Evolutionary conservation across 2,329 filamentous ascomycete species (phyloP).

Genomic region (Hypomyces rosellus): DNA sequence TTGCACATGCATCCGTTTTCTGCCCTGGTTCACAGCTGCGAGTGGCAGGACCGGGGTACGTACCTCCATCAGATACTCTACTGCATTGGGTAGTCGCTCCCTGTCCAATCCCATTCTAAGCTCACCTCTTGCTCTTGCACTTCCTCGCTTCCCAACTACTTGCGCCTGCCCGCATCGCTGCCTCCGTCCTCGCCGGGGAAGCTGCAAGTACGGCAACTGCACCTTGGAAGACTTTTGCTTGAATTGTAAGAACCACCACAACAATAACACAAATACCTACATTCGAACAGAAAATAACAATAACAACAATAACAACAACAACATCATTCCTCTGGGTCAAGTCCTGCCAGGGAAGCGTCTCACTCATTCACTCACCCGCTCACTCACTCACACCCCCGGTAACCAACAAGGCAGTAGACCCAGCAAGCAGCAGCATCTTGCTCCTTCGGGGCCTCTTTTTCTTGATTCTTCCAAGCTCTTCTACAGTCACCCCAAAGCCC

Average conservation of each 20-base stretch:
- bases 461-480: not conserved
- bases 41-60: too few relatives aligned
- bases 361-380: not conserved
- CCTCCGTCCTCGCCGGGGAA: too few relatives aligned
- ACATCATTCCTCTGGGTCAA: not conserved
- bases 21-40: not conserved
- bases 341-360: not conserved
- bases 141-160: too few relatives aligned
- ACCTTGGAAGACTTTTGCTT: not conserved
- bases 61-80: too few relatives aligned
- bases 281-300: not conserved
- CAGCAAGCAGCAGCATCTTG: not conserved
- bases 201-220: not conserved
- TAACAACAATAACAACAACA: not conserved
- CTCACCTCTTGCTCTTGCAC: not conserved
- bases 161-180: too few relatives aligned
- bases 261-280: too few relatives aligned
- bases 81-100: too few relatives aligned
- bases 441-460: not conserved
- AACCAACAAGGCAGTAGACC: not conserved
- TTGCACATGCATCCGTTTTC: slow-evolving; percentile 2
- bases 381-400: not conserved
- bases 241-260: too few relatives aligned
- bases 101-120: too few relatives aligned
- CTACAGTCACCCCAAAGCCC: not conserved